Percentiles rank a stretch among this genome's conserved stretches.
phyloP scores from a whole-genome alignment of 2,329 filamentous ascomycete species.

The Calonectria henricotiae region DNA sequence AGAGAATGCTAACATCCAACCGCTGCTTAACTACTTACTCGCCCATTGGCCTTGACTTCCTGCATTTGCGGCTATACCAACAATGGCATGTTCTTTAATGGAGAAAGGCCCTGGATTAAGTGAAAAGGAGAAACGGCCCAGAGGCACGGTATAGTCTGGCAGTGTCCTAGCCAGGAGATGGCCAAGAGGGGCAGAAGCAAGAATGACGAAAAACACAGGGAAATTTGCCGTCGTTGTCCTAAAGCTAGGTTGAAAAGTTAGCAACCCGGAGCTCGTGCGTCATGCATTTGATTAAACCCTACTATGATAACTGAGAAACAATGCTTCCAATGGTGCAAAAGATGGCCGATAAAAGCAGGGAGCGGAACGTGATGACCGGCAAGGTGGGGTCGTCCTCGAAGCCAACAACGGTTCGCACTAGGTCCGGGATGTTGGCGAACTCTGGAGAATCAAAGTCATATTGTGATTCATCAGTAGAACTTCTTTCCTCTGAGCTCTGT shows the following conservation, averaged over 20 bases:
- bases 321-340: slow-evolving; percentile 74
- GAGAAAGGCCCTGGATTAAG: slow-evolving; percentile 73
- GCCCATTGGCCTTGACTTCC: slow-evolving; percentile 69
- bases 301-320: slow-evolving; percentile 65
- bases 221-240: slow-evolving; percentile 73
- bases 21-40: slow-evolving; percentile 67
- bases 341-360: slow-evolving; percentile 70
- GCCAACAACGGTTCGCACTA: slow-evolving; percentile 71
- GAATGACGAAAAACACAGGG: slow-evolving; percentile 75
- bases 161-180: slow-evolving; percentile 68
- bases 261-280: too few relatives aligned
- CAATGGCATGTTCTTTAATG: slow-evolving; percentile 72
- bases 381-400: slow-evolving; percentile 71
- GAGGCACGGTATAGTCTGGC: slow-evolving; percentile 66
- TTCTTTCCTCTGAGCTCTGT: too few relatives aligned
- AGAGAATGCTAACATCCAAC: neutral
- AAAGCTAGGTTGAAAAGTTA: slow-evolving; percentile 62
- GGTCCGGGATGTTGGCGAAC: slow-evolving; percentile 24
- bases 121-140: slow-evolving; percentile 66
- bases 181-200: slow-evolving; percentile 71
- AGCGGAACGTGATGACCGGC: slow-evolving; percentile 74
- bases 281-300: neutral
- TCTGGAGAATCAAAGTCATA: slow-evolving; percentile 16
- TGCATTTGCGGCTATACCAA: slow-evolving; percentile 70
- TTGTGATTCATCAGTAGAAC: neutral